Conservation (phyloP, 2,329 filamentous ascomycete species). For the Fusarium sp. region DNA sequence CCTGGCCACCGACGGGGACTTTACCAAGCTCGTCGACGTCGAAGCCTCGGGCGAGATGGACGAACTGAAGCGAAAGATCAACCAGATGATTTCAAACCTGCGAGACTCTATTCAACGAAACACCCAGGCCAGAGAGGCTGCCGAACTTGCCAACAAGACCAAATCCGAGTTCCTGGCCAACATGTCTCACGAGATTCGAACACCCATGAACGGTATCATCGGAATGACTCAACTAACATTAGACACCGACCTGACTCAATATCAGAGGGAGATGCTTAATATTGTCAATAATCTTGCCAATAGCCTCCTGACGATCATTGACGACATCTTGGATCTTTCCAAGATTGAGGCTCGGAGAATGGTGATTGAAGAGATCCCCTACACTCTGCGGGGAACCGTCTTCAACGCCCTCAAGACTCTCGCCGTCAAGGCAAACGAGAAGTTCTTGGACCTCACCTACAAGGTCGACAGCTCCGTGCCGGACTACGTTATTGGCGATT, state of each 20-base stretch:
- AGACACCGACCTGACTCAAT: constrained; percentile 93
- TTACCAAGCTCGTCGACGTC: constrained; percentile 95
- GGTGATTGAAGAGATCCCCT: constrained; percentile 98
- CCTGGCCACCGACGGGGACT: constrained; percentile 94
- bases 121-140: constrained; percentile 93
- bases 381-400: constrained; percentile 91
- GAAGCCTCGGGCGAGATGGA: constrained; percentile 99
- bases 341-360: constrained; percentile 96
- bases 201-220: constrained; percentile 97
- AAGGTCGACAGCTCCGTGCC: constrained; percentile 93
- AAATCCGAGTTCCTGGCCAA: constrained; percentile 99
- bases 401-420: constrained; percentile 98
- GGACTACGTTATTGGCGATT: constrained; percentile 95
- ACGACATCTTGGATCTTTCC: constrained; percentile 80
- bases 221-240: constrained; percentile 97
- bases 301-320: constrained; percentile 95
- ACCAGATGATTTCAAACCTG: constrained; percentile 97
- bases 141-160: constrained; percentile 96
- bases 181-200: constrained; percentile 98
- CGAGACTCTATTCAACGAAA: constrained; percentile 97
- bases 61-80: constrained; percentile 98
- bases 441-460: constrained; percentile 91
- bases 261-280: constrained; percentile 98
- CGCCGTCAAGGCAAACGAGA: constrained; percentile 97
- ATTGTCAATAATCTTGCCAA: constrained; percentile 98